Conservation (phyloP, 1,284 basidiomycete genomes). For the Ceratobasidium sp. region DNA sequence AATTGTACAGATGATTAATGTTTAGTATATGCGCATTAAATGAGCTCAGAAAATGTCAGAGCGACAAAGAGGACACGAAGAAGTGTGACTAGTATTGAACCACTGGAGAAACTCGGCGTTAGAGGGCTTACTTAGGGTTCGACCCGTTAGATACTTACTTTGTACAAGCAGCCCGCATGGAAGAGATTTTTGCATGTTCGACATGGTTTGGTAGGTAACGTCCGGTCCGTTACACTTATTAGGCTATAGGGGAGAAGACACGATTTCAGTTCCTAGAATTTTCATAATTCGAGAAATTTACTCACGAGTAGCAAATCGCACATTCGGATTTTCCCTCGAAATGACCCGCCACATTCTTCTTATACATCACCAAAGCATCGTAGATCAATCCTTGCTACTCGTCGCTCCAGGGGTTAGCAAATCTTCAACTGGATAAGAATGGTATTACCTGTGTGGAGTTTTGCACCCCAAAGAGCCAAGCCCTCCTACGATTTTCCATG, state of each 20-base stretch:
- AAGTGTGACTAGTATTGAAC: conserved; percentile 89
- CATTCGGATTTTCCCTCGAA: conserved; percentile 94
- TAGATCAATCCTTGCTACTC: conserved; percentile 85
- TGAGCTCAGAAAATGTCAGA: conserved; percentile 61
- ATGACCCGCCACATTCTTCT: conserved; percentile 88
- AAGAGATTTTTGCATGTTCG: conserved; percentile 95
- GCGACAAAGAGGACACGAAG: conserved; percentile 89
- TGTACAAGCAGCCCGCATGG: conserved; percentile 90
- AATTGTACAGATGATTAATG: not conserved
- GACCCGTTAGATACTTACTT: conserved; percentile 56
- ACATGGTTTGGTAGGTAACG: conserved; percentile 89
- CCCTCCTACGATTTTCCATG: conserved; percentile 87
- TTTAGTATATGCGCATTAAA: not conserved
- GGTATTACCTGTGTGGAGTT: conserved; percentile 79
- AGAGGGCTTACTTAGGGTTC: not conserved
- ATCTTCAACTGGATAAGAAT: not conserved
- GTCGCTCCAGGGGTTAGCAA: not conserved
- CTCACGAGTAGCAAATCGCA: conserved; percentile 91
- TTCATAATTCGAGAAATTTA: conserved; percentile 42
- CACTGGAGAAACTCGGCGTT: conserved; percentile 62
- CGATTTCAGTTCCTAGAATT: not conserved
- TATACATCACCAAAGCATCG: conserved; percentile 91
- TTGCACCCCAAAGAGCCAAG: conserved; percentile 92
- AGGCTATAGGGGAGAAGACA: conserved; percentile 62
- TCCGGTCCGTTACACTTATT: conserved; percentile 88